Percentiles rank a stretch among this genome's conserved stretches.
Conservation (phyloP, 2,329 filamentous ascomycete genomes). For the Claviceps pazoutovae region DNA sequence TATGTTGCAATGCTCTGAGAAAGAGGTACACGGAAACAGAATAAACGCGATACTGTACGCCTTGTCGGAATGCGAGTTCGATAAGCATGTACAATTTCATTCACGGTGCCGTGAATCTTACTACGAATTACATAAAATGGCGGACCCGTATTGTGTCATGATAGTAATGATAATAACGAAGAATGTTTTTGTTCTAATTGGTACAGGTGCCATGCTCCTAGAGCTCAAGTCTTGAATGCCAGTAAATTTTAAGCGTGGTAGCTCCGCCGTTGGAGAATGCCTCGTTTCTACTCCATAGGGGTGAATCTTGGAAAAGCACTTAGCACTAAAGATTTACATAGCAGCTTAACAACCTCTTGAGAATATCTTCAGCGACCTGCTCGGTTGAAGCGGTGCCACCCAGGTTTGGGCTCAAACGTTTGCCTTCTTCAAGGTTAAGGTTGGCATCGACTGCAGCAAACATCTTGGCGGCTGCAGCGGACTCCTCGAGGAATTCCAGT, state of each 20-base stretch:
- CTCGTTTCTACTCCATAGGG: too few species aligned
- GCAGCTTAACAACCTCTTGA: constrained; percentile 55
- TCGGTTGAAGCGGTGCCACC: constrained; percentile 76
- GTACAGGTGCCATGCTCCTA: too few species aligned
- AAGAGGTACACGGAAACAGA: too few species aligned
- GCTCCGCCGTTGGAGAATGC: constrained; percentile 12
- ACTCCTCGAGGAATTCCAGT: constrained; percentile 88
- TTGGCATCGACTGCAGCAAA: constrained; percentile 87
- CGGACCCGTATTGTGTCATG: too few species aligned
- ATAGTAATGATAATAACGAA: too few species aligned
- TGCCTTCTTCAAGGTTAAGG: constrained; percentile 60
- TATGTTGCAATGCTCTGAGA: too few species aligned
- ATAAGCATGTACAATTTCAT: too few species aligned
- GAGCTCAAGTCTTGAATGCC: too few species aligned
- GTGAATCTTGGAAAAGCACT: not conserved
- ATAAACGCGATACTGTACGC: too few species aligned
- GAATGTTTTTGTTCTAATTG: too few species aligned
- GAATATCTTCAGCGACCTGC: constrained; percentile 76
- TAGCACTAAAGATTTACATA: not conserved
- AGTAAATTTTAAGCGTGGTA: not conserved
- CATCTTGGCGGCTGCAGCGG: constrained; percentile 74
- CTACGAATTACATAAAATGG: not conserved
- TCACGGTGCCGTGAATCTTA: too few species aligned
- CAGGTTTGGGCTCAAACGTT: constrained; percentile 74
- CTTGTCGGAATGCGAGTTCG: too few species aligned